Evolutionary conservation across 345 rosid species (phyloP), one percentile per base, ranked within the genome.

Genomic region (Acer negundo): DNA sequence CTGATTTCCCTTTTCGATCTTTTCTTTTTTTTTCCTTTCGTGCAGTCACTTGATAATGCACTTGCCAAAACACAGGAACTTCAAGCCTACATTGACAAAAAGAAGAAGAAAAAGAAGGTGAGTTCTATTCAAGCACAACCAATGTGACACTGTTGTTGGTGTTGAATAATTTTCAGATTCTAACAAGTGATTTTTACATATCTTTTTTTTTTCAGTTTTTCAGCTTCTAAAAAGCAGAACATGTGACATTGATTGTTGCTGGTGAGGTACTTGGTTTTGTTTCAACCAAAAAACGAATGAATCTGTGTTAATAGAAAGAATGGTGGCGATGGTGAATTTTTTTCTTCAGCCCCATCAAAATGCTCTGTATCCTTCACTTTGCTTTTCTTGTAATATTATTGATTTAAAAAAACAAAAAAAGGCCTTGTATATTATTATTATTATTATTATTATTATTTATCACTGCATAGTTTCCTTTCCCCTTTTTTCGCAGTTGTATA

Each of bases 1-100:
- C 31, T 28, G 31, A 28, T 35, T 35, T 35, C 38, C 38, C 38
- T 35, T 35, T 5, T 35, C 6, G 6, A 35, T 35, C 38, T 28
- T 28, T 28, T 28, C 2, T 19, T 42, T 35, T n/a, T 66, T 64
- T 17, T 35, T 28, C 9, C 46, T 0, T 56, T 42, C 31, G 20
- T 61, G 69, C 82, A 94, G 98, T 87, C 91, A 67, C 79, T 88
- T 44, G 87, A 86, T 23, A 84, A 86, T 59, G 83, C 90, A 16
- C 67, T 88, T 58, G 72, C 82, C 20, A 75, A 69, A 65, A 91
- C 83, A 70, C 72, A 83, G 72, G 88, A 89, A 83, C 84, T 90
- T 22, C 47, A 82, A 69, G 84, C 86, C 75, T 85, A 70, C 80
- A 74, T 91, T 0, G 89, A 86, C 67, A 87, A 86, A 79, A 87